phyloP scores from a whole-genome alignment of 2,329 filamentous ascomycete genomes.

The Myriosclerotinia duriaeana region DNA sequence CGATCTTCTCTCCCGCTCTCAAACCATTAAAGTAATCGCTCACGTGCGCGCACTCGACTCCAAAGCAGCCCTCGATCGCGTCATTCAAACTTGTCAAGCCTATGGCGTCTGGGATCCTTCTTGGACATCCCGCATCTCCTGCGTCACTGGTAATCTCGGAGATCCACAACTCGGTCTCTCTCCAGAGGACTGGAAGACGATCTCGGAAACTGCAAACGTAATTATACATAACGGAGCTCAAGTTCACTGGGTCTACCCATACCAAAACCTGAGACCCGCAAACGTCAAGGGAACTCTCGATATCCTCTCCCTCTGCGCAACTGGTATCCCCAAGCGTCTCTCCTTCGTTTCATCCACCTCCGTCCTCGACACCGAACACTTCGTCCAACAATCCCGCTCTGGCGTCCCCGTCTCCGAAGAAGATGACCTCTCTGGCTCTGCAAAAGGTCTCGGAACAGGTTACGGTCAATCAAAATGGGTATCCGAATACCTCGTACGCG shows the following conservation, averaged over 20 bases:
- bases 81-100: conserved; percentile 66
- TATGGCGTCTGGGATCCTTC: conserved; percentile 76
- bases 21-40: conserved; percentile 63
- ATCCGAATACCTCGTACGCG: conserved; percentile 65
- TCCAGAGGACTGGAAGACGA: conserved; percentile 60
- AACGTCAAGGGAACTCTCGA: conserved; percentile 85
- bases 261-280: conserved; percentile 66
- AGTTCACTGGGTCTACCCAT: conserved; percentile 80
- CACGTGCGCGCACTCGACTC: conserved; percentile 70
- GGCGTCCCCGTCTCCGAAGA: conserved; percentile 67
- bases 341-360: conserved; percentile 81
- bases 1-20: conserved; percentile 66
- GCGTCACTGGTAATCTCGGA: conserved; percentile 71
- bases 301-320: conserved; percentile 70
- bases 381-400: conserved; percentile 69
- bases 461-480: conserved; percentile 94
- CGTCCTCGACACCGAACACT: conserved; percentile 79
- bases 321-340: conserved; percentile 75
- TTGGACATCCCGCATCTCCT: conserved; percentile 65
- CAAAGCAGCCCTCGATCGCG: conserved; percentile 60
- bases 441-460: conserved; percentile 74
- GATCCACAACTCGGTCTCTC: conserved; percentile 73
- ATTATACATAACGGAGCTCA: conserved; percentile 80
- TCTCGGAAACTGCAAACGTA: conserved; percentile 67
- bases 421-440: conserved; percentile 76